phyloP scores from a whole-genome alignment of 306 rosid species.

The Quercus cerris region DNA sequence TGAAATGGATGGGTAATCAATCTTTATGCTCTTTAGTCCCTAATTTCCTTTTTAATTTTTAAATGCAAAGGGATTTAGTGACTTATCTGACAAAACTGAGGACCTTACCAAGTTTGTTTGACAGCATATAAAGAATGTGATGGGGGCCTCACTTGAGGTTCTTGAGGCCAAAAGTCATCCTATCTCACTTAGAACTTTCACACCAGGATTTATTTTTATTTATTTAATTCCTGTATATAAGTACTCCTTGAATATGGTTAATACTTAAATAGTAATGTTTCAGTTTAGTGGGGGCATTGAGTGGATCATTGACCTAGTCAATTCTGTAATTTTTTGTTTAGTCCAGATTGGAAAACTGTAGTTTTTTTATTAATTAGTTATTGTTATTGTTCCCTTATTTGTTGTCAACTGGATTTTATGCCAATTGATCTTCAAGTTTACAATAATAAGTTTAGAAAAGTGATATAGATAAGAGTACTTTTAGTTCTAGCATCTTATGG shows the following conservation, averaged over 20 bases:
- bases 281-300: not conserved
- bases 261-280: not conserved
- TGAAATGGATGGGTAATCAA: constrained; percentile 94
- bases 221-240: too few relatives aligned
- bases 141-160: not conserved
- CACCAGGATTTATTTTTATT: too few relatives aligned
- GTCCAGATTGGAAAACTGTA: not conserved
- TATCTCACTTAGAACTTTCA: too few relatives aligned
- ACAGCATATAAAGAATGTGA: not conserved
- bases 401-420: not conserved
- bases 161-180: too few relatives aligned
- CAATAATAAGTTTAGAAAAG: not conserved
- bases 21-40: constrained; percentile 12
- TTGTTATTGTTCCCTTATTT: not conserved
- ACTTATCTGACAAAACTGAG: constrained; percentile 1
- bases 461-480: not conserved
- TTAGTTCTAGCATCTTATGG: not conserved
- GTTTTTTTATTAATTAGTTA: not conserved
- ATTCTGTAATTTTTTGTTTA: not conserved
- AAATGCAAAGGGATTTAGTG: constrained; percentile 11
- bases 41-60: constrained; percentile 2
- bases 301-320: not conserved
- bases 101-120: constrained; percentile 1
- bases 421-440: not conserved
- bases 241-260: not conserved